A percentile compares a stretch with the other conserved stretches of the same genome.
phyloP scores from a whole-genome alignment of 2,329 filamentous ascomycete species.

The Drechslera avenae region DNA sequence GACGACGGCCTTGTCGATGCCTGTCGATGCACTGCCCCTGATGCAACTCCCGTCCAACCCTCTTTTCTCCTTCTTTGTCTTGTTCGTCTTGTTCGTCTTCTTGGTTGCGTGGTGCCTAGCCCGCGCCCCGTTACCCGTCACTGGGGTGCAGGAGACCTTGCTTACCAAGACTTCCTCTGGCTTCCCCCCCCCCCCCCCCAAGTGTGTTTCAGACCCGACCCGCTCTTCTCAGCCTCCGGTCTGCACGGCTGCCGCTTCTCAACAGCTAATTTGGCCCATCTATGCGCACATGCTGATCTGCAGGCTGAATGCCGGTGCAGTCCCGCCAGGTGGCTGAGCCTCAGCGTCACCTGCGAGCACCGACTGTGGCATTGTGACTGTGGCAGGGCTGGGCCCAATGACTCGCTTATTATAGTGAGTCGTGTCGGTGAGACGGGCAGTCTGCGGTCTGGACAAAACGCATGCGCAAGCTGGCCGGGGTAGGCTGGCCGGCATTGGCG shows the following conservation, averaged over 20 bases:
- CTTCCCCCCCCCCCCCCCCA: background rate
- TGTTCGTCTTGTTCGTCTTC: no score
- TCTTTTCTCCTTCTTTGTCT: background rate
- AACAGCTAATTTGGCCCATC: background rate
- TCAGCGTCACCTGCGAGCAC: conserved; percentile 5
- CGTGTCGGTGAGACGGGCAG: background rate
- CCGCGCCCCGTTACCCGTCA: background rate
- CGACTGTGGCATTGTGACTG: conserved; percentile 1
- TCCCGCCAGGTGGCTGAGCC: background rate
- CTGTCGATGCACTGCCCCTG: conserved; percentile 6
- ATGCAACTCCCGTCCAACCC: conserved; percentile 9
- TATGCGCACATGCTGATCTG: conserved; percentile 4
- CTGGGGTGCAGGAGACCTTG: conserved; percentile 1
- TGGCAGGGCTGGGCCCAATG: background rate
- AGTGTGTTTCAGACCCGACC: background rate
- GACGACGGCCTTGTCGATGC: conserved; percentile 16
- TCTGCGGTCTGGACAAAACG: no score
- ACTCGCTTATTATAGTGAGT: background rate
- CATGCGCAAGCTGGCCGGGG: no score
- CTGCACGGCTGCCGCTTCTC: background rate
- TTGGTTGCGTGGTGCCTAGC: no score
- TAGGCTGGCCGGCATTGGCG: no score
- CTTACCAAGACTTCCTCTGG: background rate
- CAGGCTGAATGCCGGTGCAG: conserved; percentile 4
- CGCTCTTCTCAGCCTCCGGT: no score